Evolutionary conservation across 2,329 filamentous ascomycete genomes (phyloP).

Genomic region (Aaosphaeria arxii): DNA sequence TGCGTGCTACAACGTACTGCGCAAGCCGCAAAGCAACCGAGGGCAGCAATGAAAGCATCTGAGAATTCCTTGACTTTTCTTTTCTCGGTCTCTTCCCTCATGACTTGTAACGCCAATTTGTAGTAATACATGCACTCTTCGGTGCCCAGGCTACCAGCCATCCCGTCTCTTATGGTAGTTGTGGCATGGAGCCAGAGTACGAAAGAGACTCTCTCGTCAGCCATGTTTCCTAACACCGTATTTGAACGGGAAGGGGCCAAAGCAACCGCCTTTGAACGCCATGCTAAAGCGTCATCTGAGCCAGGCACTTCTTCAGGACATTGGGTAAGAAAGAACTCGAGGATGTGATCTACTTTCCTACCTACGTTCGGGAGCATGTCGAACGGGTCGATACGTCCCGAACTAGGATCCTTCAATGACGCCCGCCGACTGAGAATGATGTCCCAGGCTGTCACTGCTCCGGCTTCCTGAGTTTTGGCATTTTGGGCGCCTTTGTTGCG

Average conservation of each 20-base stretch:
- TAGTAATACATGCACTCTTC: constrained; percentile 16
- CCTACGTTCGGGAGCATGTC: constrained; percentile 14
- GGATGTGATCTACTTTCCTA: constrained; percentile 19
- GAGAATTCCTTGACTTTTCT: constrained; percentile 5
- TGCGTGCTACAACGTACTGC: constrained; percentile 11
- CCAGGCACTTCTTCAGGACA: no score
- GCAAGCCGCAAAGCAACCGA: constrained; percentile 16
- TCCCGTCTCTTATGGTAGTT: constrained; percentile 14
- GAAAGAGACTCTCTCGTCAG: constrained; percentile 13
- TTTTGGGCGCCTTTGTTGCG: background rate
- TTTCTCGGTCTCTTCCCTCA: constrained; percentile 9
- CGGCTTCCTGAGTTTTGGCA: background rate
- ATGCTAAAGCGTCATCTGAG: background rate
- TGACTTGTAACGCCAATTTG: constrained; percentile 9
- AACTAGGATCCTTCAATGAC: constrained; percentile 2
- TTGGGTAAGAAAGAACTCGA: constrained; percentile 14
- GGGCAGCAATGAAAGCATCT: constrained; percentile 11
- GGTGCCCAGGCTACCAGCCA: constrained; percentile 6
- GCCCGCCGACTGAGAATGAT: background rate
- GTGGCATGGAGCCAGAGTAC: constrained; percentile 19
- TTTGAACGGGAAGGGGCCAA: constrained; percentile 5
- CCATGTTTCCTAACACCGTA: constrained; percentile 16
- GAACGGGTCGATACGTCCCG: constrained; percentile 15
- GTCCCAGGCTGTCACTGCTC: background rate
- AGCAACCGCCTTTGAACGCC: background rate